Base-by-base conservation (phyloP, 345 rosid genomes). In the Eucalyptus polybractea region DNA sequence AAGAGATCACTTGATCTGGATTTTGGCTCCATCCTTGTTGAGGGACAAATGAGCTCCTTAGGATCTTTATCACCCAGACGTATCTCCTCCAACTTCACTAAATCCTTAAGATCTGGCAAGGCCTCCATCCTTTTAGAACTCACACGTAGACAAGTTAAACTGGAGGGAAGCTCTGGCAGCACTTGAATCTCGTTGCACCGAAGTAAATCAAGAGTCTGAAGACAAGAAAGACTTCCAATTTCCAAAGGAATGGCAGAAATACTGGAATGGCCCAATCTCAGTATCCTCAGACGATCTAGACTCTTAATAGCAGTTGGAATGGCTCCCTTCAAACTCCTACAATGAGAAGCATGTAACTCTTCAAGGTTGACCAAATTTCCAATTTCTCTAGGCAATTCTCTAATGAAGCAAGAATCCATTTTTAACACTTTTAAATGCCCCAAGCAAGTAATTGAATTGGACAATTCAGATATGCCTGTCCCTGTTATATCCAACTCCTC, bases 171-270 rank as follows among this genome's bases (percentile, higher is more conserved):
- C 72, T 14, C 19, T 0, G 72, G 72, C 72, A 65, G 33, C 1
- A 0, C 37, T 65, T 0, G 72, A 65, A 65, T 65, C 72, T 29
- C 1, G 1, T 65, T 65, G 37, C 69, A 62, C 8, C 0, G 0
- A 6, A 29, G 69, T 62, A 62, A 62, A 62, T 62, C 69, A 62
- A 62, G 72, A 65, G 0, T 65, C 72, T 13, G 72, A 65, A 65
- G 72, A n/a, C 19, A 14, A 65, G 37, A 65, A 65, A 65, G 72
- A 65, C 37, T 65, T 65, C 5, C 19, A 29, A 65, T 65, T 65
- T 29, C 10, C 6, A 0, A 29, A 65, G 19, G 2, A 29, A 65
- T 0, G 72, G 5, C 19, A 0, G 72, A 65, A 65, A 65, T 65
- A 65, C 72, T 29, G 19, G 72, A 7, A 7, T 65, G 19, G 1